phyloP scores from a whole-genome alignment of 345 rosid genomes.

The Citrus reticulata region DNA sequence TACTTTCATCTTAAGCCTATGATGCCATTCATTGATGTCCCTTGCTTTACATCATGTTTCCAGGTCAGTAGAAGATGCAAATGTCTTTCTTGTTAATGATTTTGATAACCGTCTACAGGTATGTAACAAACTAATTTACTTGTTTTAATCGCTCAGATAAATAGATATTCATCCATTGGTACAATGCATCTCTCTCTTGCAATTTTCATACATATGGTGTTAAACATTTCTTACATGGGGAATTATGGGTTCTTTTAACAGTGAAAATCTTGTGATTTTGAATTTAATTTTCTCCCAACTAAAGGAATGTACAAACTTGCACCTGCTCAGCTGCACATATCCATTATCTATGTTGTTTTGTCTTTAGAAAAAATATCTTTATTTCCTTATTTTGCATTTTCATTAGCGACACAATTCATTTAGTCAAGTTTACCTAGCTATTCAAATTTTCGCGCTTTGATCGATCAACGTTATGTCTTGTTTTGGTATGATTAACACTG shows the following conservation, averaged over 20 bases:
- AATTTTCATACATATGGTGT: neutral
- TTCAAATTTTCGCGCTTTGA: neutral
- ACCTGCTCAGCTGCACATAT: too few species aligned
- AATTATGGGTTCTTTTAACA: neutral
- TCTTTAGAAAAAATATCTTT: neutral
- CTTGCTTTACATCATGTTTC: conserved; percentile 18
- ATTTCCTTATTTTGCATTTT: neutral
- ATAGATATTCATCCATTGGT: neutral
- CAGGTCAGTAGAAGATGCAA: conserved; percentile 93
- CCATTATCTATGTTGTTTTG: neutral
- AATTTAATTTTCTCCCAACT: neutral
- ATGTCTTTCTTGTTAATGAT: conserved; percentile 86
- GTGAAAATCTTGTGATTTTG: neutral
- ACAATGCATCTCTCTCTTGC: neutral
- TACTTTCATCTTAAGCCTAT: conserved; percentile 5
- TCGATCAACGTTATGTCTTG: neutral
- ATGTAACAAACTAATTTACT: conserved; percentile 6
- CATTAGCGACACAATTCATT: neutral
- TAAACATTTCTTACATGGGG: neutral
- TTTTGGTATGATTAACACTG: neutral
- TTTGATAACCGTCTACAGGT: conserved; percentile 92
- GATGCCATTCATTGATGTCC: neutral
- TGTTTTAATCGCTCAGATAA: neutral
- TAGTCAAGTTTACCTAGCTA: neutral
- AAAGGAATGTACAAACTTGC: neutral